Base-by-base conservation (phyloP, 1,139 yeast genomes). In the Diutina scorzettiae region DNA sequence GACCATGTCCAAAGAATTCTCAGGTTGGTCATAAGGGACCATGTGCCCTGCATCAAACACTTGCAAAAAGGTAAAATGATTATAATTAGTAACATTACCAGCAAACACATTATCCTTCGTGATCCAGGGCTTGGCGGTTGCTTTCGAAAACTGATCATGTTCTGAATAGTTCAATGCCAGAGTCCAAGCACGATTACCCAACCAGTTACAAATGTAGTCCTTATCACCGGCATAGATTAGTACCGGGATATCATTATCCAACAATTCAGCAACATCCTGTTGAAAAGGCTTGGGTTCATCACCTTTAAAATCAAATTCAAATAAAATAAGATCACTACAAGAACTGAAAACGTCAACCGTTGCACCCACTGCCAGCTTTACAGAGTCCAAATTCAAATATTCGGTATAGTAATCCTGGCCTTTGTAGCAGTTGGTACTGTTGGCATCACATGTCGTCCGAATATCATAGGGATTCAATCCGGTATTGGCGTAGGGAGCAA, bases 1-100 rank as follows among this genome's bases (percentile, higher is more conserved):
- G 9, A 30, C 16, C 33, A 30, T 30, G 21, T 30, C 33, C 6
- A 30, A 21, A 21, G 33, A n/a, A 6, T 11, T 19, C 16, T 30
- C n/a, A 7, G 33, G 33, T 12, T 30, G 33, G 21, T 30, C 33
- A 17, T 6, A 3, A 21, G 33, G 33, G 9, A 30, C 33, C 33
- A 30, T 30, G 33, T 30, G 33, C 9, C 33, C 33, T 4, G 33
- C 33, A 12, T 30, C 33, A 30, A 30, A 30, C 33, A 30, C 33
- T 11, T 21, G 21, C 9, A 30, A 17, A 21, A 30, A 30, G 2
- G 33, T 30, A 17, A 30, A 30, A 21, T 30, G 33, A 11, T 30
- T 30, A 21, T 30, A 30, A 14, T 30, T 30, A 5, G 33, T 30
- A 12, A 21, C 33, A 12, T 17, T 11, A 5, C 33, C 33, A 7